A percentile compares a stretch with the other conserved stretches of the same genome.
These are phyloP conservation scores for Coix lacrymajobi DNA, from an alignment of 176 grass and related monocot genomes.

Conservation along the genomic window DNA sequence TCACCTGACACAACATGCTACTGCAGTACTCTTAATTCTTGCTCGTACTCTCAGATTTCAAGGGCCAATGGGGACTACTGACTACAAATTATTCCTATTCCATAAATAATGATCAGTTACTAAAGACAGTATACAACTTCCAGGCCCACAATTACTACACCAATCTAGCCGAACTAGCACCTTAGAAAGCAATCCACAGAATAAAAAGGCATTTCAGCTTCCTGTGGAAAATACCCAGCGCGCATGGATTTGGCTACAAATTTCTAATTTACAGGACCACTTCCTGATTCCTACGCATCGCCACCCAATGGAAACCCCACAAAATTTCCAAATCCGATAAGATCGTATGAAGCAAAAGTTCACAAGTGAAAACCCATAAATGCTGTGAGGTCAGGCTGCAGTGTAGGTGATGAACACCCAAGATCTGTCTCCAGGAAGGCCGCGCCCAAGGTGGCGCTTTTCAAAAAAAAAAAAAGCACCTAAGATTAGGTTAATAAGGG, in stretches of 20 bases:
- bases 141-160: neutral
- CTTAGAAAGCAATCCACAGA: neutral
- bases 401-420: neutral
- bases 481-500: neutral
- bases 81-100: neutral
- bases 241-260: no score
- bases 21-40: neutral
- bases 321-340: no score
- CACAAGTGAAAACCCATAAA: no score
- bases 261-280: no score
- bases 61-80: neutral
- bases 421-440: neutral
- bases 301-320: no score
- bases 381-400: neutral
- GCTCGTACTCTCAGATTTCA: neutral
- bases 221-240: no score
- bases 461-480: no score
- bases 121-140: neutral
- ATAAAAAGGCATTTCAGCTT: no score
- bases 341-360: no score
- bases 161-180: neutral
- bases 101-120: neutral
- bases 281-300: no score
- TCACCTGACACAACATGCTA: neutral
- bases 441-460: no score